Evolutionary conservation across 2,329 filamentous ascomycete genomes (phyloP), one percentile per base, ranked within the genome.

Genomic region (Colletotrichum musae): DNA sequence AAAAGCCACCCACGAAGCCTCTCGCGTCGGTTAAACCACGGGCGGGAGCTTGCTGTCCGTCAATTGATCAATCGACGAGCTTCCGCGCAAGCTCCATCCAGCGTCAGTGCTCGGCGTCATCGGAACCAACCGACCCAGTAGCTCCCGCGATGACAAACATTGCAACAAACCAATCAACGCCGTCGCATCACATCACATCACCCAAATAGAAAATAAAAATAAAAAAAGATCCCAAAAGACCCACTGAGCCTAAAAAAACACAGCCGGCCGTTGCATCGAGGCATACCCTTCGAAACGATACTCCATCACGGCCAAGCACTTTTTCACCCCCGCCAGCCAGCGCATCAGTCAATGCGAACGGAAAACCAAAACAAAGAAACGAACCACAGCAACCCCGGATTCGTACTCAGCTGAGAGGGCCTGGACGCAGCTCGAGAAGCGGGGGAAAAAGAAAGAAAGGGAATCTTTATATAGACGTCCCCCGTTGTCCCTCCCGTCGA

Each of bases 301-400:
- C 51, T 47, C 54, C 53, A 61, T 59, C 56, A 18, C 65, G 24
- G 32, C 41, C 54, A 69, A 69, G 43, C 56, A 66, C 21, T 26
- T 28, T 59, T 28, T 43, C 18, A 7, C 32, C 43, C 10, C 15
- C 15, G 21, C 48, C 7, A 26, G 50, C 66, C 54, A 51, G 51
- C 32, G 54, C 54, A 59, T 32, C 21, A 62, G 16, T 24, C 48
- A 36, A 68, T 50, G 47, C 47, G 47, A 50, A n/a, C 57, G 63
- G 50, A 50, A 28, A 53, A 41, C 41, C 16, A 43, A 61, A 51
- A 51, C 58, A 62, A 28, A 50, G 41, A 43, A 43, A 43, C 41
- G 32, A 36, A 36, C 7, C 5, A 32, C 32, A 24, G 21, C 21
- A 24, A 24, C 21, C 21, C 21, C 32, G 32, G 32, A 36, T 36